Base-by-base conservation (phyloP, 148 eudicot genomes). In the Rhododendron williamsianum region DNA sequence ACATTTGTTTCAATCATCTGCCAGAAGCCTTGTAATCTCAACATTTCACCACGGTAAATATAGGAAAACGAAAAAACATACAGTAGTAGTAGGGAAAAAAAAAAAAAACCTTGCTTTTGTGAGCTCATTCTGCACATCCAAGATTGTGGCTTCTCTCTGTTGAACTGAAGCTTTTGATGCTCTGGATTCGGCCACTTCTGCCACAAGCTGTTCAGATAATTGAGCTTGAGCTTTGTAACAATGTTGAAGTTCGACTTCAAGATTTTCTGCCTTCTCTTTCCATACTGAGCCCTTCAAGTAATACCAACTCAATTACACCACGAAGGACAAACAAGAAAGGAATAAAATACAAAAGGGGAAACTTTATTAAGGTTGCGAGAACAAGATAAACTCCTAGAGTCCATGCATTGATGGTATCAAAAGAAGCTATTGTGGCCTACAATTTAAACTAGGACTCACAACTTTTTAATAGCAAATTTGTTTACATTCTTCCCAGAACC, bases 141-240 rank as follows among this genome's bases (percentile, higher is more conserved):
- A 77, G 52, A 93, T 91, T 38, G 84, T 56, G 81, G 95, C 86
- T 88, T 97, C 99, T 90, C 95, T 95, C 85, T 97, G 94, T 86
- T 93, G 94, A 71, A 88, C 83, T 83, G 88, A 87, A 87, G 94
- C 78, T 90, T 95, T 97, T 82, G 92, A 90, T 84, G 93, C 84
- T 90, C 98, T 93, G 65, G 92, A 90, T 63, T 97, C 99, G 25
- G 98, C 96, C 86, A 97, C 99, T 92, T 97, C 98, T 41, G 91
- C 96, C 78, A 93, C 98, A 85, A 95, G 96, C 91, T 97, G 99
- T 86, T 93, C 94, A 49, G 99, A 93, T 84, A 97, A 85, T 77
- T 93, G 93, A 80, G 98, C 88, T 89, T 97, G 99, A 87, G 99
- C 96, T 90, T 93, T 95, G 91, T 97, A 97, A 86, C 96, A 95